Evolutionary conservation across 2,329 filamentous ascomycete genomes (phyloP), one percentile per base, ranked within the genome.

Genomic region (Colletotrichum liaoningense): DNA sequence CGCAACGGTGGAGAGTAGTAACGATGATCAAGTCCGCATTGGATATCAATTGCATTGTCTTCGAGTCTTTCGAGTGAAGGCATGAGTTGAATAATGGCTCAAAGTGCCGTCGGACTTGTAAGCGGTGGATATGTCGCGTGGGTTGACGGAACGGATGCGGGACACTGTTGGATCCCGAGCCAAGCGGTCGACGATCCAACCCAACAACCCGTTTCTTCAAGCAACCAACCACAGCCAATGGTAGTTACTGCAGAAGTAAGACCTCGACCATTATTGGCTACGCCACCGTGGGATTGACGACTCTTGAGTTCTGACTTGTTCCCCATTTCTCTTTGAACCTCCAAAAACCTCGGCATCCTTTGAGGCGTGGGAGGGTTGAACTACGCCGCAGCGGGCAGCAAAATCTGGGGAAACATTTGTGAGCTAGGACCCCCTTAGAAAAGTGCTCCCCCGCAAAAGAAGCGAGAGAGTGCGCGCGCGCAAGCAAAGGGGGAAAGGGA

Each of bases 331-430:
- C 33, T 42, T 22, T 46, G 30, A 46, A 8, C 16, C 28, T 33
- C 14, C 7, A 38, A 33, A 38, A 33, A 63, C 22, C 62, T 52
- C 46, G 56, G 65, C 65, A 62, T 52, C 42, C 42, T 26, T 38
- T 22, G 28, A 33, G 28, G 33, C 59, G 52, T 11, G 26, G n/a
- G 57, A 35, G 28, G 60, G 30, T 35, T 42, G 38, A 42, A 16
- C 38, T 42, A 3, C 33, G 16, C 42, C 16, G 42, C 42, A n/a
- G 16, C 19, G 19, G 42, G 42, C 19, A 49, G 42, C 38, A 14
- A 58, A 68, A 52, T 58, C 65, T 42, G 69, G 69, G 64, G 69
- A 57, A 63, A n/a, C 16, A 56, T 56, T n/a, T 19, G 42, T 63
- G 68, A 63, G 22, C 64, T 57, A n/a, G 57, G 65, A 22, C 28